Evolutionary conservation across 495 filamentous ascomycete genomes (phyloP), one percentile per base, ranked within the genome.

Genomic region (Annulohypoxylon moriforme): DNA sequence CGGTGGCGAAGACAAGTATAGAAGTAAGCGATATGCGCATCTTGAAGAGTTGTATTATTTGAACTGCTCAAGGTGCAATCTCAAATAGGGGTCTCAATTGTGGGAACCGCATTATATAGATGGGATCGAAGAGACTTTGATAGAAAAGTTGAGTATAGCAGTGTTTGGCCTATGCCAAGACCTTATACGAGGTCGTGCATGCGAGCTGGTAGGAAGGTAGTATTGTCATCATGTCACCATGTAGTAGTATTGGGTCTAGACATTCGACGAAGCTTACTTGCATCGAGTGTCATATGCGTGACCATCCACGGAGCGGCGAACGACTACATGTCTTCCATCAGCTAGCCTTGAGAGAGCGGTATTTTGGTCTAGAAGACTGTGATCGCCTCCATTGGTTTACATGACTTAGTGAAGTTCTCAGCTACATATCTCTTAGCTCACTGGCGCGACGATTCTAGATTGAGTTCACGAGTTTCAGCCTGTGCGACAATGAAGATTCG

Each of bases 1-100:
- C 24, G 38, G 75, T 73, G 10, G 71, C 74, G 9, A 69, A 75
- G 31, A 71, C 61, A 29, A 84, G 64, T 22, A 49, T 22, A 3
- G 63, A 44, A 14, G 62, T 36, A 34, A 70, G 25, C 1, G n/a
- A 18, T 20, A 42, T 47, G 20, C 68, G 49, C 74, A 76, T 76
- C 3, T 53, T 76, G 38, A n/a, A 0, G 7, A 36, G 2, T 1
- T 40, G 13, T 52, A 0, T 27, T 27, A 13, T 25, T 24, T 67
- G 27, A 4, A 24, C 2, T 13, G 13, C 18, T 50, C 6, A 3
- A 22, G 9, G n/a, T 40, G 13, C 6, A 4, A 4, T 57, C 8
- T 57, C 10, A 2, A 4, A 40, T 0, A 14, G 18, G n/a, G 14
- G 22, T 1, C 4, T 34, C 55, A 38, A 38, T 58, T 0, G 31